phyloP scores from a whole-genome alignment of 306 rosid species.

The Canavalia gladiata region DNA sequence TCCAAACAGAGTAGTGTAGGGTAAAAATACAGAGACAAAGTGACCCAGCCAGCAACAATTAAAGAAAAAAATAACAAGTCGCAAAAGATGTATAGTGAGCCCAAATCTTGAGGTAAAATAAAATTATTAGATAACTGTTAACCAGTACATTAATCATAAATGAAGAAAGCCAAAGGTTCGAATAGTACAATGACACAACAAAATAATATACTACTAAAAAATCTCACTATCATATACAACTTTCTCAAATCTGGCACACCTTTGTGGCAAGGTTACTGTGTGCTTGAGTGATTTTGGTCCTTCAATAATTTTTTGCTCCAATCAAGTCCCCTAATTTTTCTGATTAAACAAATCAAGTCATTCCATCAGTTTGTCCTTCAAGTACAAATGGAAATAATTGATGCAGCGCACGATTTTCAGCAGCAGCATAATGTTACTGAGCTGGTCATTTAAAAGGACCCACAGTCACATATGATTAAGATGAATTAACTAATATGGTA shows the following conservation, averaged over 20 bases:
- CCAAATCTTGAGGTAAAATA: not conserved
- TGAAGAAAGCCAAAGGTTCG: not conserved
- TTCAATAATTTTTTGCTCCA: not conserved
- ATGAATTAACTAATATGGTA: not conserved
- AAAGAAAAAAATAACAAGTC: conserved; percentile 18
- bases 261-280: conserved; percentile 4
- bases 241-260: conserved; percentile 13
- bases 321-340: not conserved
- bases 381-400: not conserved
- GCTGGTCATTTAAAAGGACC: not conserved
- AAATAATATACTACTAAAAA: not conserved
- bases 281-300: not conserved
- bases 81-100: not conserved
- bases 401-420: not conserved
- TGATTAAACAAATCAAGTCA: not conserved
- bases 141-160: not conserved
- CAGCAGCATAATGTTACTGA: not conserved
- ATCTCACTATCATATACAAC: not conserved
- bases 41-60: conserved; percentile 2
- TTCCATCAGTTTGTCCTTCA: not conserved
- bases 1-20: not conserved
- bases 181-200: not conserved
- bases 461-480: not conserved
- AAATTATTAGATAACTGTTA: not conserved
- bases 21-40: not conserved